These are phyloP conservation scores for Marchantia polymorpha DNA, from an alignment of 225 moss, liverwort and hornwort species.

Conservation along the genomic window DNA sequence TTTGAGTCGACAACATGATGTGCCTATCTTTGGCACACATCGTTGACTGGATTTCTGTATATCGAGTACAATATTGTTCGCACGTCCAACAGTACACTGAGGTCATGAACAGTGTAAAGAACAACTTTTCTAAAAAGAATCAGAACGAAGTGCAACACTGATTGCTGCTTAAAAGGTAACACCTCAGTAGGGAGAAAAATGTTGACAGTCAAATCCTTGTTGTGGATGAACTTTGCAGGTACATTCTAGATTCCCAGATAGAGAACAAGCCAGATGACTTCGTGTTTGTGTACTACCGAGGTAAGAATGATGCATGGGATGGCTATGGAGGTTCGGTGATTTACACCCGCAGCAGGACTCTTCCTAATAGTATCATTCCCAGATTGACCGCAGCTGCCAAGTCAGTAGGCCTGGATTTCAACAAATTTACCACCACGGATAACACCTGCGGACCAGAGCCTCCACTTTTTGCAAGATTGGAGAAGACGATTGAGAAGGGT, in stretches of 20 bases:
- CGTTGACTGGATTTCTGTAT: too few relatives aligned
- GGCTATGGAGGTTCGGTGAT: constrained; percentile 98
- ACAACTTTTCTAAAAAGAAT: too few relatives aligned
- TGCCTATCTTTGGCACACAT: too few relatives aligned
- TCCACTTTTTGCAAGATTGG: constrained; percentile 74
- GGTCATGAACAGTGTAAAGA: too few relatives aligned
- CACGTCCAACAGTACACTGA: too few relatives aligned
- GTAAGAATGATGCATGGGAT: constrained; percentile 97
- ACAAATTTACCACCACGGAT: constrained; percentile 77
- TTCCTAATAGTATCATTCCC: constrained; percentile 68
- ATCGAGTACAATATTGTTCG: too few relatives aligned
- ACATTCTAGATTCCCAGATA: constrained; percentile 57
- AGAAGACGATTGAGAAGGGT: constrained; percentile 65
- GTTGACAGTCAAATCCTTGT: neutral
- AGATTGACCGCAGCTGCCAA: constrained; percentile 66
- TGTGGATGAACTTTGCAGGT: constrained; percentile 45
- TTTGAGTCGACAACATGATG: too few relatives aligned
- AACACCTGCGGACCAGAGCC: constrained; percentile 85
- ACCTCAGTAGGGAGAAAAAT: too few relatives aligned
- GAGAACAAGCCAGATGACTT: constrained; percentile 73
- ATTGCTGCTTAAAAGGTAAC: too few relatives aligned
- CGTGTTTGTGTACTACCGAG: constrained; percentile 82
- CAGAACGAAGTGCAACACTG: too few relatives aligned
- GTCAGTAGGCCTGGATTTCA: constrained; percentile 66
- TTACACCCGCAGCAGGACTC: constrained; percentile 64